phyloP scores from a whole-genome alignment of 2,329 filamentous ascomycete genomes.

The Juglanconis oblonga region DNA sequence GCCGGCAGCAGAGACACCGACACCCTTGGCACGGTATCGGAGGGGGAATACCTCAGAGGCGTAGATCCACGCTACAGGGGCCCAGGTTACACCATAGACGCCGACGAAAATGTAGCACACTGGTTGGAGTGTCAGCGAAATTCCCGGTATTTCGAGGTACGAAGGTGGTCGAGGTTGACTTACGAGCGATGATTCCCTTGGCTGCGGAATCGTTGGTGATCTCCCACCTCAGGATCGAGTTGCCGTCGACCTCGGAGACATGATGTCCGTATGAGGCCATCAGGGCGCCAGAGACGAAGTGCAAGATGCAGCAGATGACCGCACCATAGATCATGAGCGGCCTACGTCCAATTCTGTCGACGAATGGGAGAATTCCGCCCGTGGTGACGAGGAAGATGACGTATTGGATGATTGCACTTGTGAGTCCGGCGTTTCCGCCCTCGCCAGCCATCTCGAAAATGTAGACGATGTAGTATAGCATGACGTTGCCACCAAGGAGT shows the following conservation, averaged over 20 bases:
- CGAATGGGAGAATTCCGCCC: constrained; percentile 44
- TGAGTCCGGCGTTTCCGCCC: constrained; percentile 33
- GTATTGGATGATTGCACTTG: constrained; percentile 53
- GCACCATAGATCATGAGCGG: constrained; percentile 44
- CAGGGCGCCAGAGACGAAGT: constrained; percentile 45
- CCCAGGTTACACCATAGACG: constrained; percentile 33
- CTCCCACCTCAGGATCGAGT: constrained; percentile 43
- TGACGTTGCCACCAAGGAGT: constrained; percentile 54
- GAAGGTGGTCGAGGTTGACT: constrained; percentile 13
- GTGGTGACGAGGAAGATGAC: constrained; percentile 54
- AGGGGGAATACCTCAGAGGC: constrained; percentile 39
- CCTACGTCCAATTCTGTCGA: constrained; percentile 48
- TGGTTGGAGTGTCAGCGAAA: background rate
- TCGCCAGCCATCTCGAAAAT: constrained; percentile 43
- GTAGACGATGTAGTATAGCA: constrained; percentile 61
- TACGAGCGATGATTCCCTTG: constrained; percentile 49
- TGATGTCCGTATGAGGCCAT: constrained; percentile 47
- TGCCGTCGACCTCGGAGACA: constrained; percentile 41
- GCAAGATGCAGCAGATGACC: constrained; percentile 41
- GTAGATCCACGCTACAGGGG: constrained; percentile 31
- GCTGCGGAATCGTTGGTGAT: constrained; percentile 39
- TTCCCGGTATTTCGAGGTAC: too few relatives aligned
- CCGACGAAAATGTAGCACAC: constrained; percentile 41
- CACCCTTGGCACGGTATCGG: constrained; percentile 49
- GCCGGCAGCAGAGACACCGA: constrained; percentile 48